Percentiles rank a stretch among this genome's conserved stretches.
Conservation (phyloP, 371 early-diverging fungal genomes). For the Amoeboaphelidium protococcarum region DNA sequence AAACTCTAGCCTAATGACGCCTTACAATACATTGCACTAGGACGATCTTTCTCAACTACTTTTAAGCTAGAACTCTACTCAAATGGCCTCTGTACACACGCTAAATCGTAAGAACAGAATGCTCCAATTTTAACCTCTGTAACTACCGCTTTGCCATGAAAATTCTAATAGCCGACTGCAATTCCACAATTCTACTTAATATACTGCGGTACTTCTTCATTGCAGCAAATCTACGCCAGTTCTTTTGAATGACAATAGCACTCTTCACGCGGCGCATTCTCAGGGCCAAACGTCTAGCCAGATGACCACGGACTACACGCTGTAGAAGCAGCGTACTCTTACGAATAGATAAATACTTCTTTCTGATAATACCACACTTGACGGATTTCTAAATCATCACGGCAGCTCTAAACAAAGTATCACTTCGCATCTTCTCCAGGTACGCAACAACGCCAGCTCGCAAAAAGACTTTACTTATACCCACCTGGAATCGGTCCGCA, state of each 20-base stretch:
- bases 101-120: slow-evolving; percentile 51
- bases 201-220: slow-evolving; percentile 17
- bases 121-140: slow-evolving; percentile 26
- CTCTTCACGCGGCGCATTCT: slow-evolving; percentile 33
- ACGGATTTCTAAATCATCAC: slow-evolving; percentile 1
- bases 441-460: slow-evolving; percentile 15
- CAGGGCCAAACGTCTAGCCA: slow-evolving; percentile 36
- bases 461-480: slow-evolving; percentile 92
- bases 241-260: slow-evolving; percentile 36
- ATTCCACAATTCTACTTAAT: not conserved
- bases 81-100: slow-evolving; percentile 30
- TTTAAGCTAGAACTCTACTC: slow-evolving; percentile 21
- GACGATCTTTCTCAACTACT: not conserved
- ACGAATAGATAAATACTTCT: not conserved
- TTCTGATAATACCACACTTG: not conserved
- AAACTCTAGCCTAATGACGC: not conserved
- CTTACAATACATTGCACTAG: not conserved
- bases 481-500: slow-evolving; percentile 74
- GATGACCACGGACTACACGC: slow-evolving; percentile 14
- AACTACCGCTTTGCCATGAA: slow-evolving; percentile 24
- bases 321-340: not conserved
- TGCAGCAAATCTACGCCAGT: slow-evolving; percentile 16
- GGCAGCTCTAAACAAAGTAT: not conserved
- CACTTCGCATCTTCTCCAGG: slow-evolving; percentile 12
- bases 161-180: slow-evolving; percentile 6